Percentiles rank a stretch among this genome's conserved stretches.
Conservation (phyloP, 2,329 filamentous ascomycete genomes). For the Zarea fungicola region DNA sequence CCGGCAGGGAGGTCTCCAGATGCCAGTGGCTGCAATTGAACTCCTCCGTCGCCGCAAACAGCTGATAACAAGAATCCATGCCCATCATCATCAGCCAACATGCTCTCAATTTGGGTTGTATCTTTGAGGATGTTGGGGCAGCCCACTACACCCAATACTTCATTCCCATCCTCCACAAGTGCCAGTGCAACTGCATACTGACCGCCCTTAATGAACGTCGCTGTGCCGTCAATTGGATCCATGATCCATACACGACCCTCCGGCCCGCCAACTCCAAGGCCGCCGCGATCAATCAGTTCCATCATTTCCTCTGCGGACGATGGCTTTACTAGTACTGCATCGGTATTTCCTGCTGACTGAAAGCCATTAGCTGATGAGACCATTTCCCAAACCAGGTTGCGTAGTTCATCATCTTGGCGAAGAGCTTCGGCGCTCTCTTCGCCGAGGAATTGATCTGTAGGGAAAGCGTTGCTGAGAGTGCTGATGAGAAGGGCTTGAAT, state of each 20-base stretch:
- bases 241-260: slow-evolving; percentile 42
- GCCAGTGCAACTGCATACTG: slow-evolving; percentile 46
- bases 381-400: slow-evolving; percentile 47
- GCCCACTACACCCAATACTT: slow-evolving; percentile 40
- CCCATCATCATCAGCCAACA: neutral
- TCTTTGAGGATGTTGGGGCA: slow-evolving; percentile 34
- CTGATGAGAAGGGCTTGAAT: slow-evolving; percentile 49
- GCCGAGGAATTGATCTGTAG: slow-evolving; percentile 45
- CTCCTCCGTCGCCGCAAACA: slow-evolving; percentile 1
- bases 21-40: neutral
- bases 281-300: slow-evolving; percentile 47
- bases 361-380: slow-evolving; percentile 25
- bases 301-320: slow-evolving; percentile 44
- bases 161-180: slow-evolving; percentile 38
- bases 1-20: neutral
- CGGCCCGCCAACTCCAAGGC: slow-evolving; percentile 27
- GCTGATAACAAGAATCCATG: slow-evolving; percentile 3
- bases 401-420: slow-evolving; percentile 36
- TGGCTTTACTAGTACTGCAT: slow-evolving; percentile 28
- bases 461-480: slow-evolving; percentile 43
- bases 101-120: neutral
- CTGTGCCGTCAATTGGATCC: slow-evolving; percentile 48
- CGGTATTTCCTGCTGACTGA: too few relatives aligned
- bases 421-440: slow-evolving; percentile 48
- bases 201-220: slow-evolving; percentile 41